Evolutionary conservation across 108 stramenopile genomes (phyloP).

Genomic region (Craspedostauros australis): DNA sequence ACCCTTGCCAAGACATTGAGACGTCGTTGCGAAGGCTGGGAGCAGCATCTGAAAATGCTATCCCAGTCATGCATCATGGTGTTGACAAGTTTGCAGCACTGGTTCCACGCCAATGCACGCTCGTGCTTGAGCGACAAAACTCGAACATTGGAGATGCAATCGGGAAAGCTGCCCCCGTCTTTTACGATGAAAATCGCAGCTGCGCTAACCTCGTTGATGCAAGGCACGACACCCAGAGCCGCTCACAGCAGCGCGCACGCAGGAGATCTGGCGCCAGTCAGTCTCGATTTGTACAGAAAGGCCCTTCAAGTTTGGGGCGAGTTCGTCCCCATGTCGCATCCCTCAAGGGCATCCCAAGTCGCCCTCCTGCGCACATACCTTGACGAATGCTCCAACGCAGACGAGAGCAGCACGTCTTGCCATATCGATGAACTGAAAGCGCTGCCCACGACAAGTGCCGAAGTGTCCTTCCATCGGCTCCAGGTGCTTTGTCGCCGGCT

Average conservation of each 20-base stretch:
- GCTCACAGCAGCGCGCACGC: too few relatives aligned
- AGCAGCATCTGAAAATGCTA: constrained; percentile 44
- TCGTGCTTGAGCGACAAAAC: too few relatives aligned
- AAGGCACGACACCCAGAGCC: too few relatives aligned
- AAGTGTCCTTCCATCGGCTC: constrained; percentile 38
- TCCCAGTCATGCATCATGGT: too few relatives aligned
- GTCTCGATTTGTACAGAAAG: constrained; percentile 51
- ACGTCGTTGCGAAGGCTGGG: constrained; percentile 49
- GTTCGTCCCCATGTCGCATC: constrained; percentile 47
- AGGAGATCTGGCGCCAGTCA: too few relatives aligned
- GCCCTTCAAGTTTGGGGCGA: constrained; percentile 60
- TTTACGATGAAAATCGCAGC: too few relatives aligned
- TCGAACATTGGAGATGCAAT: too few relatives aligned
- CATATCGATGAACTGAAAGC: constrained; percentile 8
- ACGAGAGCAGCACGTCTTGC: neutral
- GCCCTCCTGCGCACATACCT: constrained; percentile 33
- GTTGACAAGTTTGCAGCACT: too few relatives aligned
- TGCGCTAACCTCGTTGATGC: too few relatives aligned
- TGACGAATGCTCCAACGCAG: constrained; percentile 13
- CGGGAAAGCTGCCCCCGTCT: too few relatives aligned
- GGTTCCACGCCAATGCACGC: too few relatives aligned
- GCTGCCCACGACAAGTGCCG: constrained; percentile 15
- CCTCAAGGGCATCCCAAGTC: constrained; percentile 31
- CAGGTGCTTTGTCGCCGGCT: constrained; percentile 61
- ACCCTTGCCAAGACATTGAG: constrained; percentile 39